Conservation (phyloP, 2,329 filamentous ascomycete genomes). For the Fusarium cyanostomum region DNA sequence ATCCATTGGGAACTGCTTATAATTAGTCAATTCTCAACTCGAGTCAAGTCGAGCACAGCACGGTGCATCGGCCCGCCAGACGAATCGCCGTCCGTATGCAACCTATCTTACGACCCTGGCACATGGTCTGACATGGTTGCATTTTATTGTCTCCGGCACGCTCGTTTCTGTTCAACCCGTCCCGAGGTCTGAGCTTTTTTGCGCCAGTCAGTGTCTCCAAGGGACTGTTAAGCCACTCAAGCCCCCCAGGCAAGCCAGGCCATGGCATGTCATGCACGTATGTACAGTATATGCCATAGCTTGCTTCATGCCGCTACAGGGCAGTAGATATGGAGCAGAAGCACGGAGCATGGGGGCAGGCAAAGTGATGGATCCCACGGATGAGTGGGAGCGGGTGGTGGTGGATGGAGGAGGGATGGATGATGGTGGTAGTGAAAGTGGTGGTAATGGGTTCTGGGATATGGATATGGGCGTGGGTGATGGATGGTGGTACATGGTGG, state of each 20-base stretch:
- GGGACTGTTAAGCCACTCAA: conserved; percentile 20
- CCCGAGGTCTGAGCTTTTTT: conserved; percentile 30
- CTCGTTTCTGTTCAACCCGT: conserved; percentile 7
- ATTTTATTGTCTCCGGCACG: conserved; percentile 23
- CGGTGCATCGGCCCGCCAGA: conserved; percentile 44
- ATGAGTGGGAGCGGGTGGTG: conserved; percentile 3
- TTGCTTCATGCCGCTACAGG: conserved; percentile 30
- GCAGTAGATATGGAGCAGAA: conserved; percentile 2
- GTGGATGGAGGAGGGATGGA: conserved; percentile 11
- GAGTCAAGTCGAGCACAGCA: conserved; percentile 30
- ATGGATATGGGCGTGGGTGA: conserved; percentile 13
- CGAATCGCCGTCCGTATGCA: conserved; percentile 31
- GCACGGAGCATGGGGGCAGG: conserved; percentile 25
- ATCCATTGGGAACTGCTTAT: conserved; percentile 37
- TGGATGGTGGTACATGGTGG: conserved; percentile 6
- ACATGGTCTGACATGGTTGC: conserved; percentile 44
- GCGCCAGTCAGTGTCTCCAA: conserved; percentile 16
- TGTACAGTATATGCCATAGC: conserved; percentile 3
- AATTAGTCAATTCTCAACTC: conserved; percentile 37
- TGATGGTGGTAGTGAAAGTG: conserved; percentile 15
- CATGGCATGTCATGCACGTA: conserved; percentile 5
- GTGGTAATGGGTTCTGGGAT: conserved; percentile 12
- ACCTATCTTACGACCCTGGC: conserved; percentile 39
- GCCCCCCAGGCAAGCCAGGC: background rate
- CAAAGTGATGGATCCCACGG: conserved; percentile 27